Conservation (phyloP, 108 stramenopile species). For the Discostella stelligeroides region DNA sequence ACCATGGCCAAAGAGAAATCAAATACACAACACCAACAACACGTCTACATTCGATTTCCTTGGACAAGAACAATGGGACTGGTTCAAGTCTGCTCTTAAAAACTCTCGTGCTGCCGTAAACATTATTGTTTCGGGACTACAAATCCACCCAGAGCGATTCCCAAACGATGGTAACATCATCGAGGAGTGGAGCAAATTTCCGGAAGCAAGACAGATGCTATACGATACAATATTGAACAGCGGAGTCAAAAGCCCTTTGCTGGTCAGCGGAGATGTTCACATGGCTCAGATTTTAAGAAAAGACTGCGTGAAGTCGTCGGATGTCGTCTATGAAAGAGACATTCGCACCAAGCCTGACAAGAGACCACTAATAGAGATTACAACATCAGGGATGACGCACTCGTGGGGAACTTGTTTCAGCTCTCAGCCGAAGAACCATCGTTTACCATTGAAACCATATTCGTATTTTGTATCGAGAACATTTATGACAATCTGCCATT, state of each 20-base stretch:
- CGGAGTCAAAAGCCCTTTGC: conserved; percentile 57
- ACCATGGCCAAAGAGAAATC: conserved; percentile 76
- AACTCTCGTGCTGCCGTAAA: conserved; percentile 76
- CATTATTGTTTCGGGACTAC: conserved; percentile 75
- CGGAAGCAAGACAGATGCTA: conserved; percentile 60
- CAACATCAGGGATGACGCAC: conserved; percentile 78
- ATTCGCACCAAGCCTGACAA: too few relatives aligned
- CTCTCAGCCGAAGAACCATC: too few relatives aligned
- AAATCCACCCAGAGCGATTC: conserved; percentile 67
- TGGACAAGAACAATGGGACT: conserved; percentile 83
- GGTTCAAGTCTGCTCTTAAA: conserved; percentile 72
- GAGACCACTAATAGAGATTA: conserved; percentile 71
- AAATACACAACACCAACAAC: too few relatives aligned
- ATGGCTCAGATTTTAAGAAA: conserved; percentile 76
- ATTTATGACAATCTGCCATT: too few relatives aligned
- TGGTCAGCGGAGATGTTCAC: conserved; percentile 83
- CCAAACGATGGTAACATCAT: conserved; percentile 59
- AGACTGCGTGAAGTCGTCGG: conserved; percentile 46
- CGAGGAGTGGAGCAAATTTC: conserved; percentile 82
- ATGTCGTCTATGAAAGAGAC: too few relatives aligned
- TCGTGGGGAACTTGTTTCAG: too few relatives aligned
- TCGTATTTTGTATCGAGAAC: too few relatives aligned
- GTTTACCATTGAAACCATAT: too few relatives aligned
- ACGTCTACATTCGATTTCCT: too few relatives aligned
- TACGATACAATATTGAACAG: conserved; percentile 71